Percentiles rank a stretch among this genome's conserved stretches.
These are phyloP conservation scores for Haplosporangium sp. DNA, from an alignment of 371 early-diverging fungal genomes.

Conservation along the genomic window DNA sequence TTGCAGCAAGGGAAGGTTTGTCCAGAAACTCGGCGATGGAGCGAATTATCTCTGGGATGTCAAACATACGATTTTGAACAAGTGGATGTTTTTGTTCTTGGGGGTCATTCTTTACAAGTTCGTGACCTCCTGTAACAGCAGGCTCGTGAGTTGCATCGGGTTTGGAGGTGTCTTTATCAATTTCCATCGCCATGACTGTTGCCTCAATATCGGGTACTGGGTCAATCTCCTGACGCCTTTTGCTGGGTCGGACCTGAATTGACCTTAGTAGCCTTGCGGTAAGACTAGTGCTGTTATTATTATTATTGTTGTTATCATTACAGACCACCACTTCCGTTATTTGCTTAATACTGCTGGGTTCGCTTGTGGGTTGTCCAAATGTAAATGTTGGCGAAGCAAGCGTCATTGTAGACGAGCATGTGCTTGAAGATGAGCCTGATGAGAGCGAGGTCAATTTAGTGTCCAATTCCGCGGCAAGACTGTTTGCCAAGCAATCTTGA, in stretches of 20 bases:
- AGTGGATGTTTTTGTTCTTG: conserved; percentile 9
- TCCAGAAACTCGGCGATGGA: conserved; percentile 47
- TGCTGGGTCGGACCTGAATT: conserved; percentile 10
- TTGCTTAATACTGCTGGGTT: background rate
- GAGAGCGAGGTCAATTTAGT: background rate
- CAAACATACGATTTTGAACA: conserved; percentile 41
- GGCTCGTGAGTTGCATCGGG: background rate
- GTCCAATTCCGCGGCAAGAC: conserved; percentile 6
- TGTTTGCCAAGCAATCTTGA: background rate
- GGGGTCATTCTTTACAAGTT: background rate
- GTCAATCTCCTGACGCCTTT: conserved; percentile 28
- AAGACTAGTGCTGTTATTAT: background rate
- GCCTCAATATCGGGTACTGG: conserved; percentile 23
- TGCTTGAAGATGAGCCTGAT: conserved; percentile 2
- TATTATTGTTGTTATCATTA: background rate
- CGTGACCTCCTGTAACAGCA: background rate
- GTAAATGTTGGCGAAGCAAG: background rate
- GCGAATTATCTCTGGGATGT: conserved; percentile 53
- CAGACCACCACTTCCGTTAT: background rate
- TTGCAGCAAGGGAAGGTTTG: conserved; percentile 39
- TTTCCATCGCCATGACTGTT: conserved; percentile 26
- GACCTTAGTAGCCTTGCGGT: background rate
- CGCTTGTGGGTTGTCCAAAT: background rate
- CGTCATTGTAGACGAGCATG: conserved; percentile 16
- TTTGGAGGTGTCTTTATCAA: conserved; percentile 20